These are phyloP conservation scores for Zopfia rhizophila DNA, from an alignment of 2,329 filamentous ascomycete species.

Conservation along the genomic window DNA sequence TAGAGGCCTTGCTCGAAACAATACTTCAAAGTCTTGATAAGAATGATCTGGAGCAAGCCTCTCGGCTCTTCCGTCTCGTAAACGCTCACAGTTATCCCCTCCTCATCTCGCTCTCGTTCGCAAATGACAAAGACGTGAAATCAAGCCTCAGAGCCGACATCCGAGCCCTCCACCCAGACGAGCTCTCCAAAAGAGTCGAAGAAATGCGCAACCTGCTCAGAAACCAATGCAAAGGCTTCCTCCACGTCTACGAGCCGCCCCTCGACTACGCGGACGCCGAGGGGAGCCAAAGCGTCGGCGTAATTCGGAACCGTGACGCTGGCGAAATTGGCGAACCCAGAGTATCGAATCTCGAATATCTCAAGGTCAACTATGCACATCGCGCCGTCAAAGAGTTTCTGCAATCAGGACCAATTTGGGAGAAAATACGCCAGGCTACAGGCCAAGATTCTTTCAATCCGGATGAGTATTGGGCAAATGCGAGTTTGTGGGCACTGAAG, in stretches of 20 bases:
- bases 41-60: conserved; percentile 29
- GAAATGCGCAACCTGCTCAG: conserved; percentile 30
- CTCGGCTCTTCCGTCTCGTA: conserved; percentile 35
- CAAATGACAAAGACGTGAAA: conserved; percentile 30
- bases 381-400: conserved; percentile 37
- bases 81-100: conserved; percentile 32
- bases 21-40: conserved; percentile 35
- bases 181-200: conserved; percentile 28
- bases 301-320: too few relatives aligned
- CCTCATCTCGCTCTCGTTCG: conserved; percentile 38
- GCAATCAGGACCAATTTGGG: conserved; percentile 19
- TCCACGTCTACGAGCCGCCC: conserved; percentile 33
- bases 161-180: conserved; percentile 28
- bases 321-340: conserved; percentile 4
- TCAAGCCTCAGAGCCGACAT: conserved; percentile 29
- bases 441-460: conserved; percentile 24
- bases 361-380: conserved; percentile 40
- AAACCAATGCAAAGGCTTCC: conserved; percentile 31
- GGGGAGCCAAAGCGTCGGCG: too few relatives aligned
- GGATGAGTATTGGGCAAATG: conserved; percentile 35
- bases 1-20: conserved; percentile 37
- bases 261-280: conserved; percentile 17
- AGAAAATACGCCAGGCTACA: conserved; percentile 14
- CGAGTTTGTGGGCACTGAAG: conserved; percentile 36
- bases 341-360: conserved; percentile 13